These are phyloP conservation scores for Pouteria glomerata DNA, from an alignment of 148 eudicot species.

Conservation along the genomic window DNA sequence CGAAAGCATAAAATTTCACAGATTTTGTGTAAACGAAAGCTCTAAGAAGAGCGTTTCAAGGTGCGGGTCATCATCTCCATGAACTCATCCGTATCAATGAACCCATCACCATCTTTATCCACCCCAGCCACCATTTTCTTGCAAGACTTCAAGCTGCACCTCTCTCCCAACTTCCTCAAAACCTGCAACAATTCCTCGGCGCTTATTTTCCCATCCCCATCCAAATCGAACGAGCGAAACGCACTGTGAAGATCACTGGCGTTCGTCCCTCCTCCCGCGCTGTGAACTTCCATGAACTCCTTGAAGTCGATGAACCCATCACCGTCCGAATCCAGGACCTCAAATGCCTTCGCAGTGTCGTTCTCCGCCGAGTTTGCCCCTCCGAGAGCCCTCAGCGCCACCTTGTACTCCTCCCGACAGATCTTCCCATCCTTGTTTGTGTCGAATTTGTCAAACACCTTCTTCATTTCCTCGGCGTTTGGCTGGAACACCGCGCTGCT, in stretches of 20 bases:
- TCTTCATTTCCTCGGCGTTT: conserved; percentile 37
- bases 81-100: conserved; percentile 49
- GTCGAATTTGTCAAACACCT: conserved; percentile 53
- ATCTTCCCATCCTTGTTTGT: conserved; percentile 57
- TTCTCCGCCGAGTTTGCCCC: conserved; percentile 5
- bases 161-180: conserved; percentile 49
- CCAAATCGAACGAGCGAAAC: conserved; percentile 46
- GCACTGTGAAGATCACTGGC: conserved; percentile 34
- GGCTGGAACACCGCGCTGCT: conserved; percentile 25
- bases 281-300: conserved; percentile 54
- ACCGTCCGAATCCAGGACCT: conserved; percentile 44
- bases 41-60: conserved; percentile 22
- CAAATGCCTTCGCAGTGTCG: conserved; percentile 29
- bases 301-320: conserved; percentile 54
- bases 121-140: conserved; percentile 46
- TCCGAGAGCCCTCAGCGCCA: conserved; percentile 26
- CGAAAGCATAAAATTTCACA: too few species aligned
- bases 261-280: conserved; percentile 30
- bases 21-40: background rate
- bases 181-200: conserved; percentile 49
- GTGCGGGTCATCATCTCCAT: conserved; percentile 48
- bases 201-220: conserved; percentile 59
- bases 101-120: conserved; percentile 59
- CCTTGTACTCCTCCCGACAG: conserved; percentile 50
- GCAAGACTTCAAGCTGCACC: conserved; percentile 42